phyloP scores from a whole-genome alignment of 192 early-diverging fungal genomes.

The Diversispora epigaea region DNA sequence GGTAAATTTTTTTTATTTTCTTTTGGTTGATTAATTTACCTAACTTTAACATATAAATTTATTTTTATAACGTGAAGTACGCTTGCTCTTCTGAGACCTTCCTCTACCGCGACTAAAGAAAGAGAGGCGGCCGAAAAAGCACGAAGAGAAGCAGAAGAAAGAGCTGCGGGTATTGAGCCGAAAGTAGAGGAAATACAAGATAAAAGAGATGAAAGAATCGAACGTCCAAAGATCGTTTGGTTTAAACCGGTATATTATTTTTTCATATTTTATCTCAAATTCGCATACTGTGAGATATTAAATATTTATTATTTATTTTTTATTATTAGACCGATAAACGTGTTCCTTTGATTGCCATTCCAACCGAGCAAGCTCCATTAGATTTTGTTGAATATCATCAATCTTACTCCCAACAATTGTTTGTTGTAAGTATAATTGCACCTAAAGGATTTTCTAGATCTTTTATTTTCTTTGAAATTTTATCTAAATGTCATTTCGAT shows the following conservation, averaged over 20 bases:
- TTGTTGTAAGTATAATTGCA: constrained; percentile 43
- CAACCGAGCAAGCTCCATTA: constrained; percentile 65
- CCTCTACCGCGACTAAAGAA: constrained; percentile 25
- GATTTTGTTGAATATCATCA: constrained; percentile 69
- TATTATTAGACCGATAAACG: constrained; percentile 65
- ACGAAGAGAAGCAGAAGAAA: constrained; percentile 40
- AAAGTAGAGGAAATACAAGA: constrained; percentile 37
- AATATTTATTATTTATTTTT: background rate
- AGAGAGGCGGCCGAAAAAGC: constrained; percentile 33
- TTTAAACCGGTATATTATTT: constrained; percentile 68
- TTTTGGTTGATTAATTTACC: background rate
- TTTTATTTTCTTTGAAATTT: background rate
- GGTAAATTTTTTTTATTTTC: constrained; percentile 28
- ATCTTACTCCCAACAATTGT: constrained; percentile 56
- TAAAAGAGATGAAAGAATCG: constrained; percentile 48
- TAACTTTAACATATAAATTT: background rate
- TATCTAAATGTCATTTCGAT: background rate
- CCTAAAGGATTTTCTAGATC: background rate
- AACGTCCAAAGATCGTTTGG: constrained; percentile 66
- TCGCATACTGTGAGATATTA: background rate
- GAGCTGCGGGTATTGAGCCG: constrained; percentile 38
- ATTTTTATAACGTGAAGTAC: constrained; percentile 16
- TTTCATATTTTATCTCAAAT: constrained; percentile 7
- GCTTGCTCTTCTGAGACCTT: constrained; percentile 43
- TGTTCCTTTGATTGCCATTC: constrained; percentile 73